Conservation (phyloP, 495 filamentous ascomycete species). For the Penicillium desertorum region DNA sequence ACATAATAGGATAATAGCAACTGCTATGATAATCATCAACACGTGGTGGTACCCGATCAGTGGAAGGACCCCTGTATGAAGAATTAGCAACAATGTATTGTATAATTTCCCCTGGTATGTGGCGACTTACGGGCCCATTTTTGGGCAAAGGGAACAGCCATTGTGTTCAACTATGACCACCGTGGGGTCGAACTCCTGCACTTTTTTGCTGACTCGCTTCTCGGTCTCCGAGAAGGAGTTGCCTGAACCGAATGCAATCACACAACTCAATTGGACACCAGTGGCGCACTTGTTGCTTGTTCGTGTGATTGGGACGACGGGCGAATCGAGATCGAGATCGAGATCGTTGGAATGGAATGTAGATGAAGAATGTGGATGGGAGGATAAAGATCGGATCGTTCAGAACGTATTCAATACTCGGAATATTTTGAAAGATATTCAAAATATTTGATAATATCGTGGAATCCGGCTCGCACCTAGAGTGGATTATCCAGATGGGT, state of each 20-base stretch:
- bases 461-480: conserved; percentile 28
- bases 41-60: conserved; percentile 99
- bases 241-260: conserved; percentile 4
- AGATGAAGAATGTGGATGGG: conserved; percentile 25
- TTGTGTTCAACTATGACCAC: conserved; percentile 23
- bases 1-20: conserved; percentile 95
- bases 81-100: conserved; percentile 13
- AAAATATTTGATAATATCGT: conserved; percentile 9
- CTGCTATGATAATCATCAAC: conserved; percentile 92
- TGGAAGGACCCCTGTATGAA: conserved; percentile 71
- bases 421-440: conserved; percentile 10
- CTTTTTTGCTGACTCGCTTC: conserved; percentile 40
- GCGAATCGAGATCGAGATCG: conserved; percentile 19
- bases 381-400: conserved; percentile 13
- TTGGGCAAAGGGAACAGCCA: conserved; percentile 30
- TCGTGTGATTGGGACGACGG: not conserved
- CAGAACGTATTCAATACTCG: conserved; percentile 7
- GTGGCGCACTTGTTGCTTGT: conserved; percentile 3
- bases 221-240: conserved; percentile 52
- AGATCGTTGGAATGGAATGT: conserved; percentile 34
- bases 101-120: not conserved
- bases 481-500: conserved; percentile 22
- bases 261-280: conserved; percentile 9
- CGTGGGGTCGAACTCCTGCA: conserved; percentile 19
- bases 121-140: conserved; percentile 37